These are phyloP conservation scores for Globisporangium ultimum DNA, from an alignment of 352 stramenopile genomes.

Conservation along the genomic window DNA sequence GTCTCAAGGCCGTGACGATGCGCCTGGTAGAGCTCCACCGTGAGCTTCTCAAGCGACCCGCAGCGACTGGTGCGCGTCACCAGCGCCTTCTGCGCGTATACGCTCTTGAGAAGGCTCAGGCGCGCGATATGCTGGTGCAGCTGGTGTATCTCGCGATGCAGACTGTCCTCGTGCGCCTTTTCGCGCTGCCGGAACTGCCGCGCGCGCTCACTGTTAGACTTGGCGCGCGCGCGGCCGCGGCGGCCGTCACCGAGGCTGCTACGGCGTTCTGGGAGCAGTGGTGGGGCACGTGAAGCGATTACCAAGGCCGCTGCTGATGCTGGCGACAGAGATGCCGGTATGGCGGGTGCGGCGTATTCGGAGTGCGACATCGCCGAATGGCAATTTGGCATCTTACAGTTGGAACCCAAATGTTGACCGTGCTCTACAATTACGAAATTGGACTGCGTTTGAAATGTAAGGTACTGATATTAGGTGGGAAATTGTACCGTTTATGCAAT, in stretches of 20 bases:
- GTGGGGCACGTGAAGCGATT: background rate
- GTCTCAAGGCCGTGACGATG: background rate
- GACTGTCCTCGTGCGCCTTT: background rate
- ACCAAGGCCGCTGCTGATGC: too few relatives aligned
- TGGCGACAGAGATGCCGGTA: too few relatives aligned
- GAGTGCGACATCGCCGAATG: too few relatives aligned
- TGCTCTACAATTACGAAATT: too few relatives aligned
- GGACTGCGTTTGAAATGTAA: too few relatives aligned
- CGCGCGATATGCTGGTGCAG: background rate
- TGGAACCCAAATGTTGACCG: too few relatives aligned
- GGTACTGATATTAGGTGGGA: too few relatives aligned
- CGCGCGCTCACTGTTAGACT: background rate
- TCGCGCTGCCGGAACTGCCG: background rate
- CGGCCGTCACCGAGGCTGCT: too few relatives aligned
- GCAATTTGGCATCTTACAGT: too few relatives aligned
- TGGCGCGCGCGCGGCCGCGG: background rate
- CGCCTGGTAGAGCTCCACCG: background rate
- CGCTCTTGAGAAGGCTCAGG: background rate
- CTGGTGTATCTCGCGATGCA: background rate
- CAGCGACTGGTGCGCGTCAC: background rate
- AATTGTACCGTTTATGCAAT: too few relatives aligned
- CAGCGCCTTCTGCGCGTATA: background rate
- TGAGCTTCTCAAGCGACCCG: background rate
- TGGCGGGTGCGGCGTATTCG: too few relatives aligned
- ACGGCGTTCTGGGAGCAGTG: too few relatives aligned